Evolutionary conservation across 306 rosid genomes (phyloP).

Genomic region (Corylus americana): DNA sequence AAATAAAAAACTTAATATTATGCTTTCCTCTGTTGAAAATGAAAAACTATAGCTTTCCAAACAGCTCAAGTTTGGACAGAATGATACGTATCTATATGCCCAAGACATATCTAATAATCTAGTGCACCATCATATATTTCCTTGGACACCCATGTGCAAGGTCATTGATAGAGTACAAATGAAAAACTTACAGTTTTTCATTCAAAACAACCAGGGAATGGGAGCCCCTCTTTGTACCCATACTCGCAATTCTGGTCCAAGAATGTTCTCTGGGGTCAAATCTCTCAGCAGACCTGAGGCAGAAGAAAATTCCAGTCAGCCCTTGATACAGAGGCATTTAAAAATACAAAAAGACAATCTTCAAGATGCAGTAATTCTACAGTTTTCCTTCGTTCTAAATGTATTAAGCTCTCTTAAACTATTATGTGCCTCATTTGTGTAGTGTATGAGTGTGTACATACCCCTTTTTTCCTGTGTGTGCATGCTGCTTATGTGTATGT

Average conservation of each 20-base stretch:
- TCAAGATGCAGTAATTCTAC: neutral
- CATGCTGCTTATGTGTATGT: neutral
- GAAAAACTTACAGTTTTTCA: conserved; percentile 57
- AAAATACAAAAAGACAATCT: neutral
- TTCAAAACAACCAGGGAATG: conserved; percentile 62
- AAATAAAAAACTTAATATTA: no score
- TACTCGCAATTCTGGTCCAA: conserved; percentile 57
- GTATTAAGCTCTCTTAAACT: neutral
- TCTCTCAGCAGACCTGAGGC: conserved; percentile 71
- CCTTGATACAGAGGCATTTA: neutral
- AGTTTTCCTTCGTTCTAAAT: neutral
- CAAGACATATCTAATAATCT: no score
- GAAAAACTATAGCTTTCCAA: no score
- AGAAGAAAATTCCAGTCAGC: conserved; percentile 6
- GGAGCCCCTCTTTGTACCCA: conserved; percentile 47
- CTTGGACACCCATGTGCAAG: neutral
- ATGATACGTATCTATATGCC: no score
- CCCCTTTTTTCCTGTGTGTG: neutral
- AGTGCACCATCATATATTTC: no score
- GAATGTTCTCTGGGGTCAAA: conserved; percentile 85
- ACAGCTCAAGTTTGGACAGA: no score
- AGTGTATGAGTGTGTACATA: neutral
- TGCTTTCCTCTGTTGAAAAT: no score
- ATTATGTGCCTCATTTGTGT: neutral
- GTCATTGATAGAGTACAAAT: conserved; percentile 9